Conservation (phyloP, 2,329 filamentous ascomycete species). For the Corniculantispora saksenae region DNA sequence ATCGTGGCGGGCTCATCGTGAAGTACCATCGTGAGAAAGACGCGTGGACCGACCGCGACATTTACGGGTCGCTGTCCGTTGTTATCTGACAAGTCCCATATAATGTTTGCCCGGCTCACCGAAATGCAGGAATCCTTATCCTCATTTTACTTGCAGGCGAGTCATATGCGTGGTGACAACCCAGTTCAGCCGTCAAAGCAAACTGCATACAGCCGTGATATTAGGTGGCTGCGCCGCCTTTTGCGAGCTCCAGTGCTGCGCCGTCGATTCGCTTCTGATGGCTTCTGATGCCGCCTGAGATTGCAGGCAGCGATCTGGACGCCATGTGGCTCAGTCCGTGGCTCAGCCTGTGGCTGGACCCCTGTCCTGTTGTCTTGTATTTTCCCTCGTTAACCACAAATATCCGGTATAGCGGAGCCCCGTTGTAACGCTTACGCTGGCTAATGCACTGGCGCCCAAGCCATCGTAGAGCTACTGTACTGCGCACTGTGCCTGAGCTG, state of each 20-base stretch:
- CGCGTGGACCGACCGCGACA: no score
- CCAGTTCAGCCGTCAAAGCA: background rate
- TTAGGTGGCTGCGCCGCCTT: background rate
- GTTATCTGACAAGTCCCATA: background rate
- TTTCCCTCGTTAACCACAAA: conserved; percentile 20
- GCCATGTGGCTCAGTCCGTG: background rate
- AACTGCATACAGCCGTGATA: background rate
- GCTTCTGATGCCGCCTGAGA: background rate
- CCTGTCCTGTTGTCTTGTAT: no score
- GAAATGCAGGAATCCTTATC: background rate
- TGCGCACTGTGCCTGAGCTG: conserved; percentile 16
- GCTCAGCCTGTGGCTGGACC: no score
- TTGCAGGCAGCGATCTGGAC: background rate
- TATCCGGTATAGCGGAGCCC: conserved; percentile 12
- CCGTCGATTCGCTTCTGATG: background rate
- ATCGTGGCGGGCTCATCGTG: background rate
- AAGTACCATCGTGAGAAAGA: background rate
- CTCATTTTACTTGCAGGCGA: background rate
- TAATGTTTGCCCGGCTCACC: no score
- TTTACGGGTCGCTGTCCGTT: background rate
- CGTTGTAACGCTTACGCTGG: conserved; percentile 7
- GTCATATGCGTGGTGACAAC: background rate
- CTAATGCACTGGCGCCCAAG: background rate
- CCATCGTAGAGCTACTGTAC: background rate
- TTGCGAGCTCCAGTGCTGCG: background rate